Evolutionary conservation across 2,329 filamentous ascomycete species (phyloP), one percentile per base, ranked within the genome.

Genomic region (Lachnellula suecica): DNA sequence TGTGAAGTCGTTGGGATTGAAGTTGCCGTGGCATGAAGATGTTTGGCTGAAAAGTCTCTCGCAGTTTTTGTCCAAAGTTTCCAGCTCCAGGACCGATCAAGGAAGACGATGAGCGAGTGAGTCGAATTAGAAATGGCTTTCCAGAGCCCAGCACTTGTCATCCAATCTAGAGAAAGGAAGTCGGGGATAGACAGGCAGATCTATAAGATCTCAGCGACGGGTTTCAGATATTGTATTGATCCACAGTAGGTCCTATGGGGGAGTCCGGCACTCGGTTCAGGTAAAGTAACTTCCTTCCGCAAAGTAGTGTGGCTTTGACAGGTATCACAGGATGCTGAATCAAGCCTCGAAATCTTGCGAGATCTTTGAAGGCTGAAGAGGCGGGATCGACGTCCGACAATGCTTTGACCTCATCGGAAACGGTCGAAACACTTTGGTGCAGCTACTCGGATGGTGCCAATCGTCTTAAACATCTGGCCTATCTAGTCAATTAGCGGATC

Each of bases 321-420:
- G n/a, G n/a, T n/a, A n/a, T 61, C 61, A 64, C 58, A 55, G 51
- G 29, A 54, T 50, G 47, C 47, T 51, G 59, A 53, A 59, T 54
- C 56, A 51, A 54, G 54, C 54, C 55, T 63, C 64, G 59, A 58
- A 54, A 63, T 53, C 42, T n/a, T n/a, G n/a, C n/a, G n/a, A 59
- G 54, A 56, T 31, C 40, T 47, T 49, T 24, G 29, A 56, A 60
- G 54, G 52, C 49, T 61, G 60, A 52, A 56, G 54, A 57, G 53
- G 42, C 8, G 38, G 10, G 58, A 63, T 63, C 54, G 58, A 63
- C 52, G 51, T 63, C 57, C 58, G 60, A 65, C 56, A 62, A 63
- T 66, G 65, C 65, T 63, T 66, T 66, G 64, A 68, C 66, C 58
- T 61, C 54, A 61, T 59, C 58, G 57, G 64, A 62, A 62, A 63